Evolutionary conservation across 2,329 filamentous ascomycete species (phyloP).

Genomic region (Apiospora marii): DNA sequence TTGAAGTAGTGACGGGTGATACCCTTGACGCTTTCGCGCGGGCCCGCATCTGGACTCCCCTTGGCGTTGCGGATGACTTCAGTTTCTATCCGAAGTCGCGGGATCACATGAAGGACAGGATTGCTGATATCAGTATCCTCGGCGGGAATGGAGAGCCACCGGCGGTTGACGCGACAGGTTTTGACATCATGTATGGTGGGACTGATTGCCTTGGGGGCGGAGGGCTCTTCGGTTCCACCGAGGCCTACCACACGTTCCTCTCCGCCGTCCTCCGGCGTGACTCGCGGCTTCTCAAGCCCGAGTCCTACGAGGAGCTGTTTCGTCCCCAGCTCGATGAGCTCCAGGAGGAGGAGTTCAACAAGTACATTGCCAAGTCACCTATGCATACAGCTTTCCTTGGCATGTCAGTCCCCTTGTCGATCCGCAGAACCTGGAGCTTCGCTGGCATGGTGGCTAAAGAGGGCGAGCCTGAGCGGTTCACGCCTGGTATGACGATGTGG

Average conservation of each 20-base stretch:
- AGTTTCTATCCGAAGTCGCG: slow-evolving; percentile 35
- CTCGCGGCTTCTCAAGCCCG: slow-evolving; percentile 32
- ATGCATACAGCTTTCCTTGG: slow-evolving; percentile 32
- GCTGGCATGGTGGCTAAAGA: slow-evolving; percentile 38
- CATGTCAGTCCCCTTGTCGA: slow-evolving; percentile 31
- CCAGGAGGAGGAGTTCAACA: slow-evolving; percentile 36
- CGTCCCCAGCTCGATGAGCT: slow-evolving; percentile 38
- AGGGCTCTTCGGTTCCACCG: slow-evolving; percentile 31
- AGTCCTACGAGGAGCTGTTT: slow-evolving; percentile 37
- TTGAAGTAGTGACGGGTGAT: slow-evolving; percentile 29
- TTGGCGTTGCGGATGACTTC: slow-evolving; percentile 34
- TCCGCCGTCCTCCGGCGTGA: slow-evolving; percentile 37
- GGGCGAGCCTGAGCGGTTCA: slow-evolving; percentile 33
- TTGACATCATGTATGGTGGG: slow-evolving; percentile 32
- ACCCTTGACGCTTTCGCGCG: slow-evolving; percentile 36
- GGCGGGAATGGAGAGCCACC: slow-evolving; percentile 33
- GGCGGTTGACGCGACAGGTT: slow-evolving; percentile 31
- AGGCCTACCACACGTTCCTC: slow-evolving; percentile 37
- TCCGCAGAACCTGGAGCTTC: slow-evolving; percentile 37
- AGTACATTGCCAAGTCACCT: slow-evolving; percentile 31
- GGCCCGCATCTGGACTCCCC: slow-evolving; percentile 34
- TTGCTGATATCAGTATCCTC: slow-evolving; percentile 36
- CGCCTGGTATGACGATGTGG: slow-evolving; percentile 33
- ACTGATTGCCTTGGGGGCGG: slow-evolving; percentile 37
- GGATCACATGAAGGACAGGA: slow-evolving; percentile 31